phyloP scores from a whole-genome alignment of 2,329 filamentous ascomycete species.

The Diaporthe sp. region DNA sequence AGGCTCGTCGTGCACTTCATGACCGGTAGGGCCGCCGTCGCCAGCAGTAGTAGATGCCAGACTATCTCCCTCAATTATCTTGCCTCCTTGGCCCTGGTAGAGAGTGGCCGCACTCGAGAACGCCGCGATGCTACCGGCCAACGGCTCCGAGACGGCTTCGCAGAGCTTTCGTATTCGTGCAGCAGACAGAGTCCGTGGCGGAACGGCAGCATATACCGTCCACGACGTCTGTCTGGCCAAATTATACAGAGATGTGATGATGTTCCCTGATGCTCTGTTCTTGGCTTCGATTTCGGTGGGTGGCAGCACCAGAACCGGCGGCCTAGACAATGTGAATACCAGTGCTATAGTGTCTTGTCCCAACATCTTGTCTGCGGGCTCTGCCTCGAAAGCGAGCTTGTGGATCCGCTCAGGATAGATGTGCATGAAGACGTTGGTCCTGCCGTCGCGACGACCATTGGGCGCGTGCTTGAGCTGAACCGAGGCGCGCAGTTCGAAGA shows the following conservation, averaged over 20 bases:
- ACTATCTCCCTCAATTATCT: constrained; percentile 21
- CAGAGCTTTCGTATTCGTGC: constrained; percentile 12
- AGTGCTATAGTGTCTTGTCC: constrained; percentile 20
- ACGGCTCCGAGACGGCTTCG: background rate
- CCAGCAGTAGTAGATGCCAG: background rate
- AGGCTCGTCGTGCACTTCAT: constrained; percentile 9
- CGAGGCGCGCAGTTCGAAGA: constrained; percentile 20
- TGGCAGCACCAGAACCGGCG: constrained; percentile 20
- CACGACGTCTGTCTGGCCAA: constrained; percentile 13
- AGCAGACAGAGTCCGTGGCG: constrained; percentile 8
- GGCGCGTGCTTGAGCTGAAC: background rate
- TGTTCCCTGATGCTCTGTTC: background rate
- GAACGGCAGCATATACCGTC: constrained; percentile 4
- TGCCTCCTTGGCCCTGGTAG: constrained; percentile 27
- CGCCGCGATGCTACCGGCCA: constrained; percentile 5
- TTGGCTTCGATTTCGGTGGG: background rate
- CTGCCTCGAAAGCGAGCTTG: background rate
- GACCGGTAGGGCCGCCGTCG: background rate
- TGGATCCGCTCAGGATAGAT: constrained; percentile 29
- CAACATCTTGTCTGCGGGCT: constrained; percentile 14
- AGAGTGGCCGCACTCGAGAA: constrained; percentile 15
- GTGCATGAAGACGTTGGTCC: constrained; percentile 21
- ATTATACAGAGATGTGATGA: background rate
- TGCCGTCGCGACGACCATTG: constrained; percentile 12
- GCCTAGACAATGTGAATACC: background rate